Conservation (phyloP, 371 early-diverging fungal species). For the Edhazardia aedis region DNA sequence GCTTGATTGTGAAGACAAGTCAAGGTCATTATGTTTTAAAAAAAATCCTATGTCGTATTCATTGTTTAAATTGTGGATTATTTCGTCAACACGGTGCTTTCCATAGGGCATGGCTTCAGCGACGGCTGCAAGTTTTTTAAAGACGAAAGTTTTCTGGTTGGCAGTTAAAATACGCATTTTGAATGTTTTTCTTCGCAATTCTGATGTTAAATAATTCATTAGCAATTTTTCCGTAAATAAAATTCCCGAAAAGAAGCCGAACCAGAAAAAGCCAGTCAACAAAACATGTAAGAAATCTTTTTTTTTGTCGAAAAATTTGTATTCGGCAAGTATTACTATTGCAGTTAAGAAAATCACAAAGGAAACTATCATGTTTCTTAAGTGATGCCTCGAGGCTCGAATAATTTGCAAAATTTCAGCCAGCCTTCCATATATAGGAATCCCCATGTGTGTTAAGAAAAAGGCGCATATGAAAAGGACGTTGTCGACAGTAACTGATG, state of each 20-base stretch:
- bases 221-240: constrained; percentile 39
- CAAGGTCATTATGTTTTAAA: constrained; percentile 30
- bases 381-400: constrained; percentile 6
- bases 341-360: constrained; percentile 23
- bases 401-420: constrained; percentile 20
- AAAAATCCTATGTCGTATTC: constrained; percentile 36
- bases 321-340: constrained; percentile 18
- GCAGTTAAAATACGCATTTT: constrained; percentile 36
- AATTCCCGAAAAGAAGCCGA: constrained; percentile 12
- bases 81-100: not conserved
- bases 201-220: constrained; percentile 28
- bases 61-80: constrained; percentile 7
- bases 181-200: constrained; percentile 31
- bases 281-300: not conserved
- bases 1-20: constrained; percentile 16
- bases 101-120: constrained; percentile 9
- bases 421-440: constrained; percentile 2
- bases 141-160: constrained; percentile 40
- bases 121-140: constrained; percentile 33
- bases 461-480: constrained; percentile 18
- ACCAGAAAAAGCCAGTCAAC: constrained; percentile 27
- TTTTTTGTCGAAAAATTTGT: constrained; percentile 5
- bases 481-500: constrained; percentile 14
- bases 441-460: constrained; percentile 15
- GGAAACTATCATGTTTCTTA: constrained; percentile 14